Conservation (phyloP, 306 rosid species). For the Lathyrus oleraceus region DNA sequence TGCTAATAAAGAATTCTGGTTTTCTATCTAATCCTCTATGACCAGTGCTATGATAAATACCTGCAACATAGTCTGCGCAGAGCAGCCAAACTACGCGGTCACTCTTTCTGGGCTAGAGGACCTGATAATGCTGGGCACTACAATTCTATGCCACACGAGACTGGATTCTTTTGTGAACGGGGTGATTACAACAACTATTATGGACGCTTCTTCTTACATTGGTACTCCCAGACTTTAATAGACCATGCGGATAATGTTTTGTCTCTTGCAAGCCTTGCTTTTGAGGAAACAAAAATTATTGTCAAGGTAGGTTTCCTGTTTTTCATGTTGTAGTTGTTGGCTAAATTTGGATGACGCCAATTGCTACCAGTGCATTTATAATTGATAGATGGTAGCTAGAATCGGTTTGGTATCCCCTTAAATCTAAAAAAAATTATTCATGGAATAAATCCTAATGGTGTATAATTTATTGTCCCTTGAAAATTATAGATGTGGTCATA, state of each 20-base stretch:
- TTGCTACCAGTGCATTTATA: constrained; percentile 19
- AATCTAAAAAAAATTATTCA: background rate
- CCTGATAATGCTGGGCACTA: constrained; percentile 95
- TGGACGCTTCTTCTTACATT: constrained; percentile 94
- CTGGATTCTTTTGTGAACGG: constrained; percentile 93
- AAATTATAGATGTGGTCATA: background rate
- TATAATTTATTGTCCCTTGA: background rate
- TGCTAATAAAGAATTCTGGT: constrained; percentile 21
- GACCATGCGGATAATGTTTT: constrained; percentile 88
- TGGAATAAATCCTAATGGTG: constrained; percentile 19
- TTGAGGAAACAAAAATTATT: constrained; percentile 77
- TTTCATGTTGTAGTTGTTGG: constrained; percentile 14
- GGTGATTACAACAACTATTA: constrained; percentile 98
- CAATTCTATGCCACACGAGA: constrained; percentile 90
- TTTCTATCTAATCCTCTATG: constrained; percentile 35
- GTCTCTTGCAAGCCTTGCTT: constrained; percentile 94
- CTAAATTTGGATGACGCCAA: constrained; percentile 29
- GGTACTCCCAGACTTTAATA: constrained; percentile 85
- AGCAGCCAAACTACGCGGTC: constrained; percentile 92
- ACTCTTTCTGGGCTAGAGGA: constrained; percentile 91
- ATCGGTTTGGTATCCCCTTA: constrained; percentile 21
- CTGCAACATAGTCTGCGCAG: constrained; percentile 75
- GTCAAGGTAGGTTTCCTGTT: constrained; percentile 65
- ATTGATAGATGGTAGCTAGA: constrained; percentile 20
- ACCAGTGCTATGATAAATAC: constrained; percentile 92